Conservation (phyloP, 1,284 basidiomycete genomes). For the Pseudozyma pruni region DNA sequence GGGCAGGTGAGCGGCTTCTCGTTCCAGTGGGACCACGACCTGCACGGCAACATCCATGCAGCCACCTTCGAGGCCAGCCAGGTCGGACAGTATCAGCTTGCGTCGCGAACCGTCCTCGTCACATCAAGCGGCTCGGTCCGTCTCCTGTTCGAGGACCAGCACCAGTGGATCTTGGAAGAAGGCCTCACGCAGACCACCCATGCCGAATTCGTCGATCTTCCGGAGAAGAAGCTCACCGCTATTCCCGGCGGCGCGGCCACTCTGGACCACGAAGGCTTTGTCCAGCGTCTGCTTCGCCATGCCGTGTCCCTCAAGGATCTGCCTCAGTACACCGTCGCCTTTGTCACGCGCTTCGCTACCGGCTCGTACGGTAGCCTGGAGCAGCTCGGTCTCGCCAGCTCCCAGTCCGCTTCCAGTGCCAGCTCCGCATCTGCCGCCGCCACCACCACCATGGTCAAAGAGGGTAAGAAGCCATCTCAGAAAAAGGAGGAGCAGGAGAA, state of each 20-base stretch:
- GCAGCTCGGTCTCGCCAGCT: conserved; percentile 62
- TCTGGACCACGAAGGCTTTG: conserved; percentile 72
- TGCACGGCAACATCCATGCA: conserved; percentile 76
- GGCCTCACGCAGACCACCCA: conserved; percentile 75
- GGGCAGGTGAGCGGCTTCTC: conserved; percentile 75
- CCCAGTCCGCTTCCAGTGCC: conserved; percentile 8
- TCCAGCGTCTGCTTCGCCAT: conserved; percentile 66
- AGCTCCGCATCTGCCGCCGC: conserved; percentile 12
- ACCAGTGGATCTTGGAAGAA: conserved; percentile 86
- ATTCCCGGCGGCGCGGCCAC: conserved; percentile 39
- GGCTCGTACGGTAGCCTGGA: conserved; percentile 74
- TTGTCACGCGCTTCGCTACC: conserved; percentile 78
- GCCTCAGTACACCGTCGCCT: conserved; percentile 77
- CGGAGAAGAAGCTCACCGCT: conserved; percentile 73
- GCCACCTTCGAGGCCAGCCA: conserved; percentile 72
- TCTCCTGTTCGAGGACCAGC: conserved; percentile 75
- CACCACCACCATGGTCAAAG: conserved; percentile 47
- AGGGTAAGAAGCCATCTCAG: conserved; percentile 33
- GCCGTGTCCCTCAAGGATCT: conserved; percentile 72
- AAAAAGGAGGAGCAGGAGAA: conserved; percentile 25
- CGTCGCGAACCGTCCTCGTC: conserved; percentile 74
- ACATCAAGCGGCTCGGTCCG: conserved; percentile 84
- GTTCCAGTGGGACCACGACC: conserved; percentile 78
- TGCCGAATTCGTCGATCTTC: conserved; percentile 78
- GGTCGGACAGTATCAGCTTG: conserved; percentile 69